A percentile compares a stretch with the other conserved stretches of the same genome.
These are phyloP conservation scores for Saitozyma podzolica DNA, from an alignment of 768 basidiomycete genomes.

Conservation along the genomic window DNA sequence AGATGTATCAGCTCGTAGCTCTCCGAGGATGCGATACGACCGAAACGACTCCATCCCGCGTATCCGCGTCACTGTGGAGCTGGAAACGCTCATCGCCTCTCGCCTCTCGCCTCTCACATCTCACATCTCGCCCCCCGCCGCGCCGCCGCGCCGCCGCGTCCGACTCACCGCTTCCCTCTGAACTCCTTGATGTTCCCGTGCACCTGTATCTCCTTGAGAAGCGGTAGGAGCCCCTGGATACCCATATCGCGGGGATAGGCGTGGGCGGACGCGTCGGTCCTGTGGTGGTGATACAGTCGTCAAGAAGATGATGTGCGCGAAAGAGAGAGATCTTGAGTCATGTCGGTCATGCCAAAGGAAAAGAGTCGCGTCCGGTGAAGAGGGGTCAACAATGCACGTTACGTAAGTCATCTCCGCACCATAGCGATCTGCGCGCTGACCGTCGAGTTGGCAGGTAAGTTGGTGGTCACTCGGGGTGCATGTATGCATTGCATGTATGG, in stretches of 20 bases:
- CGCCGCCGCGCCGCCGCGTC: not conserved
- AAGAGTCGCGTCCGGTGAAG: not conserved
- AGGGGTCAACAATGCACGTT: not conserved
- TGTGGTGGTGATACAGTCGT: not conserved
- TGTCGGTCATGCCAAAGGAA: not conserved
- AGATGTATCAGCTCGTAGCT: conserved; percentile 17
- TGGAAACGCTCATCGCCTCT: too few relatives aligned
- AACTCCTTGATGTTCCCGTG: conserved; percentile 77
- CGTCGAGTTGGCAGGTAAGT: too few relatives aligned
- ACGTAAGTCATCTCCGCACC: not conserved
- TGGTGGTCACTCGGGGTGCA: not conserved
- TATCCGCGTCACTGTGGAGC: too few relatives aligned
- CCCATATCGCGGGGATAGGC: conserved; percentile 63
- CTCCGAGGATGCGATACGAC: not conserved
- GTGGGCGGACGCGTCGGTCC: not conserved
- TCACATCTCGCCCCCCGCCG: not conserved
- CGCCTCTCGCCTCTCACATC: too few relatives aligned
- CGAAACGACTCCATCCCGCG: not conserved
- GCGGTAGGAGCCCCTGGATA: conserved; percentile 82
- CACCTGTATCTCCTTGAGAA: conserved; percentile 85
- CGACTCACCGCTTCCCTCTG: conserved; percentile 65
- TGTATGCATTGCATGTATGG: not conserved
- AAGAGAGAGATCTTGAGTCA: not conserved
- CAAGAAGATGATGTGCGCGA: not conserved
- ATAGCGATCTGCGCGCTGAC: too few relatives aligned